These are phyloP conservation scores for Scenedesmus sp. DNA, from an alignment of 163 green algal genomes.

Conservation along the genomic window DNA sequence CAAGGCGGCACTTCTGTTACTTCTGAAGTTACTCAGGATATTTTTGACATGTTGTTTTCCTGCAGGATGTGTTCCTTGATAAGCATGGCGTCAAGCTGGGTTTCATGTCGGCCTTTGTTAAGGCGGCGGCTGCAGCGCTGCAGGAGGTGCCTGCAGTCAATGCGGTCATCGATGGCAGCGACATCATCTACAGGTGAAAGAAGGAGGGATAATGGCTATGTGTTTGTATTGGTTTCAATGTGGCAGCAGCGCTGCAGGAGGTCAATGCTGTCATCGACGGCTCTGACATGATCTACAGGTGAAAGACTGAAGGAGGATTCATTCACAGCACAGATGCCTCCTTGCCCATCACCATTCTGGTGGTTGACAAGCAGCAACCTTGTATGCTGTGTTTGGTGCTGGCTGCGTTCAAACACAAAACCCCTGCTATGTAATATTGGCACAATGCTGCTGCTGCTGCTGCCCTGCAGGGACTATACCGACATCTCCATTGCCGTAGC, in stretches of 20 bases:
- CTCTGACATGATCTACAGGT: slow-evolving; percentile 96
- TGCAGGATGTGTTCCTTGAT: slow-evolving; percentile 93
- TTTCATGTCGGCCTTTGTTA: slow-evolving; percentile 99
- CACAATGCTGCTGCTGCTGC: slow-evolving; percentile 16
- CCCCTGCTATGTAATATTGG: too few species aligned
- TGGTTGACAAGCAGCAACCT: too few species aligned
- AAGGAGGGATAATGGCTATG: neutral
- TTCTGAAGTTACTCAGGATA: neutral
- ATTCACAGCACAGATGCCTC: neutral
- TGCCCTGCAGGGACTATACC: slow-evolving; percentile 82
- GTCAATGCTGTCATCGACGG: slow-evolving; percentile 98
- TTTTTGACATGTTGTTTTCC: neutral
- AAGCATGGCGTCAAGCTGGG: slow-evolving; percentile 98
- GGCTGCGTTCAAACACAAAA: too few species aligned
- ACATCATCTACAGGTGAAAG: slow-evolving; percentile 94
- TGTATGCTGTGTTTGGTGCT: too few species aligned
- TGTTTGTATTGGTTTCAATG: neutral
- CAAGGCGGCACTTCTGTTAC: slow-evolving; percentile 79
- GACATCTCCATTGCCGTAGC: slow-evolving; percentile 97
- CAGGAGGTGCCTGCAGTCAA: slow-evolving; percentile 92
- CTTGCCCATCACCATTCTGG: too few species aligned
- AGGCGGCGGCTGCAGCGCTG: slow-evolving; percentile 91
- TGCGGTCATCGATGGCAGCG: slow-evolving; percentile 96
- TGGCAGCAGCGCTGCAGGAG: slow-evolving; percentile 62
- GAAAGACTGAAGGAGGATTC: neutral